Percentiles rank a stretch among this genome's conserved stretches.
phyloP scores from a whole-genome alignment of 179 eudicot genomes.

The Patellifolia procumbens region DNA sequence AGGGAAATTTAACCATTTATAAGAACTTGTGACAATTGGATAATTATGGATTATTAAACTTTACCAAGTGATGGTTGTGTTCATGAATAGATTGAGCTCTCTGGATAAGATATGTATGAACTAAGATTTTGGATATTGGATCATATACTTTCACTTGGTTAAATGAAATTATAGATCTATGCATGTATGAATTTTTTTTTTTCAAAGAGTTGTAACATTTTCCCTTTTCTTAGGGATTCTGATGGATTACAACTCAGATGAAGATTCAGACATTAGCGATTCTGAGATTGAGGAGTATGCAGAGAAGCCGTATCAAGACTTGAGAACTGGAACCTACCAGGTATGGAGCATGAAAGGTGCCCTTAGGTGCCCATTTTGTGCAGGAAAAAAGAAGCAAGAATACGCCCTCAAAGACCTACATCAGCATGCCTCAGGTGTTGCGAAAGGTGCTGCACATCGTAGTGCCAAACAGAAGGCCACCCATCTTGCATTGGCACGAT shows the following conservation, averaged over 20 bases:
- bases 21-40: too few species aligned
- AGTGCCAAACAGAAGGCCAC: conserved; percentile 45
- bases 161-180: too few species aligned
- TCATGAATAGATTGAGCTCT: too few species aligned
- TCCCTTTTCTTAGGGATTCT: neutral
- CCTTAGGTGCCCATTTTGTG: conserved; percentile 44
- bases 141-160: too few species aligned
- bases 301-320: conserved; percentile 38
- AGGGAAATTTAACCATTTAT: too few species aligned
- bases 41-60: too few species aligned
- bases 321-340: conserved; percentile 29
- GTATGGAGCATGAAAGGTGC: conserved; percentile 36
- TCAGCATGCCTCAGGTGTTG: conserved; percentile 53
- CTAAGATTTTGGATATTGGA: too few species aligned
- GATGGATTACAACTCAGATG: conserved; percentile 43
- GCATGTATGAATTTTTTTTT: too few species aligned
- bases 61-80: too few species aligned
- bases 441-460: conserved; percentile 56
- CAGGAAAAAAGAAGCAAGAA: conserved; percentile 51
- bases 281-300: conserved; percentile 45
- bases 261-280: conserved; percentile 46
- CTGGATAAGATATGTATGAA: too few species aligned
- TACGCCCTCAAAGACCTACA: conserved; percentile 43
- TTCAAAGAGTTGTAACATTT: neutral
- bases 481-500: conserved; percentile 45